Evolutionary conservation across 352 stramenopile species (phyloP).

Genomic region (Phytophthora hibernalis): DNA sequence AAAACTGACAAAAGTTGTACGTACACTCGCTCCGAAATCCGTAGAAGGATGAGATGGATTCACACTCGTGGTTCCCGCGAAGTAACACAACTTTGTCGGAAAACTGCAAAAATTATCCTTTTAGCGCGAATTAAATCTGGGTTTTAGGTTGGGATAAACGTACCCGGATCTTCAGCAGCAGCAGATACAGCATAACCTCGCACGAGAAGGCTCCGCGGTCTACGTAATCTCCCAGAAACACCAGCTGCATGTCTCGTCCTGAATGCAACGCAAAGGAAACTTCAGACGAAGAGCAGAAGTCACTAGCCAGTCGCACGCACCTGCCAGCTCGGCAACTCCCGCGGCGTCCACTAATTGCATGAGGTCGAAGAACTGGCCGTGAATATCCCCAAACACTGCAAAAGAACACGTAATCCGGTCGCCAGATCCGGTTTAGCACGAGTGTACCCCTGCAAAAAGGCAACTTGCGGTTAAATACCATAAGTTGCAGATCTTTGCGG

Average conservation of each 20-base stretch:
- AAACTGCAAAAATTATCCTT: slow-evolving; percentile 37
- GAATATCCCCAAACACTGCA: slow-evolving; percentile 82
- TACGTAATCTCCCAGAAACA: slow-evolving; percentile 86
- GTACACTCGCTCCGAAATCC: slow-evolving; percentile 84
- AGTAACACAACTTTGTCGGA: slow-evolving; percentile 69
- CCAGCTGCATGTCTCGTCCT: slow-evolving; percentile 60
- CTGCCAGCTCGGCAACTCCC: slow-evolving; percentile 41
- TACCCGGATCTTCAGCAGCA: slow-evolving; percentile 72
- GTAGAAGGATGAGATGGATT: slow-evolving; percentile 89
- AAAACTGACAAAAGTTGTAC: not conserved
- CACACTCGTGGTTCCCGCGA: slow-evolving; percentile 86
- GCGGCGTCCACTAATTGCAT: slow-evolving; percentile 67
- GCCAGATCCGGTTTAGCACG: slow-evolving; percentile 1
- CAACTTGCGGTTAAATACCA: slow-evolving; percentile 35
- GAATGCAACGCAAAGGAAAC: not conserved
- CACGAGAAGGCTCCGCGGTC: slow-evolving; percentile 83
- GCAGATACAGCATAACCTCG: slow-evolving; percentile 83
- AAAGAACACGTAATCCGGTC: slow-evolving; percentile 14
- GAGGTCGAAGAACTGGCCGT: slow-evolving; percentile 85
- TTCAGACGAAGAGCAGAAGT: not conserved
- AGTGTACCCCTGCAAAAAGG: slow-evolving; percentile 14
- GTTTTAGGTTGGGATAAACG: not conserved
- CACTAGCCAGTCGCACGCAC: slow-evolving; percentile 29
- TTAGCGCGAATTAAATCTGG: too few relatives aligned
- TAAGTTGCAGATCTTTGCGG: slow-evolving; percentile 34